Percentiles rank a stretch among this genome's conserved stretches.
These are phyloP conservation scores for Ascochyta pisi DNA, from an alignment of 2,329 filamentous ascomycete genomes.

Conservation along the genomic window DNA sequence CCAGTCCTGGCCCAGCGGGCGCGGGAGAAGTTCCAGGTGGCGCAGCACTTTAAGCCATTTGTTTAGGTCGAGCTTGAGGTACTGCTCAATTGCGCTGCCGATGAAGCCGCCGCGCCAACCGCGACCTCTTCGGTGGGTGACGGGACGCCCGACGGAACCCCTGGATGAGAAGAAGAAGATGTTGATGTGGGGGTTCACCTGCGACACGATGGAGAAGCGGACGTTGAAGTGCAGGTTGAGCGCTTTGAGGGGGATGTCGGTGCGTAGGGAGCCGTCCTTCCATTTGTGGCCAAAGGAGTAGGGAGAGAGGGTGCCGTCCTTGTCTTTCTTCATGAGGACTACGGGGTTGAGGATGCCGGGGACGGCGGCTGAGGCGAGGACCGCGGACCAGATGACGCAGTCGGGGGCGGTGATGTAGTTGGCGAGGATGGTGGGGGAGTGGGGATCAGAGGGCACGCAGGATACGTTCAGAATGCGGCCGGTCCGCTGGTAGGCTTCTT, in stretches of 20 bases:
- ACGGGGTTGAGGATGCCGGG: constrained; percentile 95
- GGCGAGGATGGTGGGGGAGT: constrained; percentile 88
- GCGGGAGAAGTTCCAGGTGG: constrained; percentile 88
- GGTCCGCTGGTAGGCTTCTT: constrained; percentile 91
- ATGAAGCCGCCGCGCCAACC: constrained; percentile 97
- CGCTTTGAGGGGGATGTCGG: constrained; percentile 92
- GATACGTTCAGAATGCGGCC: constrained; percentile 95
- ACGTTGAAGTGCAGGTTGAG: constrained; percentile 98
- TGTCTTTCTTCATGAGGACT: constrained; percentile 87
- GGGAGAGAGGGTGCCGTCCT: constrained; percentile 77
- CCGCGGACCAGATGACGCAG: constrained; percentile 98
- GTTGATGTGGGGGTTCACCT: constrained; percentile 97
- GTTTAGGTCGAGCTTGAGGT: constrained; percentile 92
- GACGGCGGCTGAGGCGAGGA: constrained; percentile 92
- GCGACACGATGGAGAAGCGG: constrained; percentile 88
- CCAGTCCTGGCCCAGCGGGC: constrained; percentile 94
- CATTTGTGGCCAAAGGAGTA: constrained; percentile 99
- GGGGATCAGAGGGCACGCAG: constrained; percentile 93
- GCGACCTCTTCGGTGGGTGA: constrained; percentile 89
- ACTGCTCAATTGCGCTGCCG: constrained; percentile 90
- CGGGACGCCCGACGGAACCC: constrained; percentile 88
- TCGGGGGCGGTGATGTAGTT: constrained; percentile 96
- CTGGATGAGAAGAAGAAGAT: constrained; percentile 98
- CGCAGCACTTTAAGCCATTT: constrained; percentile 97
- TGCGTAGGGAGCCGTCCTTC: constrained; percentile 95